A percentile compares a stretch with the other conserved stretches of the same genome.
Conservation (phyloP, 2,329 filamentous ascomycete genomes). For the Pseudogymnoascus sp. region DNA sequence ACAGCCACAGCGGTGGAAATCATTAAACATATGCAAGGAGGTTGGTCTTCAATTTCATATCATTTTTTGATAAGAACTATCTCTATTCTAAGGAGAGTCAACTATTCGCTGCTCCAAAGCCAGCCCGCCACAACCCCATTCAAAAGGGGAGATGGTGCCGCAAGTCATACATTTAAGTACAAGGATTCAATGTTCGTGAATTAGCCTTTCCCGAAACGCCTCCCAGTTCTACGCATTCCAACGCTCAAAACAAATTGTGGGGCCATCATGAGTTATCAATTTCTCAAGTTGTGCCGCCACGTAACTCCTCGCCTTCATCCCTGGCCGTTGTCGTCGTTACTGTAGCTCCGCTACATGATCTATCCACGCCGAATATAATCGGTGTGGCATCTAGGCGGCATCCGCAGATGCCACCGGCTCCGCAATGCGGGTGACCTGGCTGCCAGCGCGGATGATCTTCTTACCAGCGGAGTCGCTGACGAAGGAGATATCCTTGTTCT, state of each 20-base stretch:
- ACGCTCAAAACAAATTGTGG: slow-evolving; percentile 1
- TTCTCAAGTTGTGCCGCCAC: neutral
- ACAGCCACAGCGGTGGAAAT: neutral
- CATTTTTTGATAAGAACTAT: slow-evolving; percentile 1
- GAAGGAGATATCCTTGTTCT: slow-evolving; percentile 73
- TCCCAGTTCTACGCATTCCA: slow-evolving; percentile 6
- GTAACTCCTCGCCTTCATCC: neutral
- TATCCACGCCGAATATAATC: neutral
- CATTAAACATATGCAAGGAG: neutral
- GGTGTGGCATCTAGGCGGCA: slow-evolving; percentile 50
- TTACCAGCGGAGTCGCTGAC: slow-evolving; percentile 74
- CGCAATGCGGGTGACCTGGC: slow-evolving; percentile 74
- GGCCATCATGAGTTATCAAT: neutral
- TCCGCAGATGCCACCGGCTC: slow-evolving; percentile 76
- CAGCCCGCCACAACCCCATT: neutral
- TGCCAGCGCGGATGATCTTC: slow-evolving; percentile 75
- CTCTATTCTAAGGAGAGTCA: neutral
- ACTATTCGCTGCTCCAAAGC: neutral
- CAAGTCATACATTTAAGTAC: slow-evolving; percentile 4
- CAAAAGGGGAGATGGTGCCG: neutral
- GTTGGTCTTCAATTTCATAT: slow-evolving; percentile 1
- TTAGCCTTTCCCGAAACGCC: slow-evolving; percentile 8
- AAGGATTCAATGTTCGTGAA: slow-evolving; percentile 8
- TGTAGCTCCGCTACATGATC: neutral
- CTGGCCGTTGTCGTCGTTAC: slow-evolving; percentile 3